Percentiles rank a stretch among this genome's conserved stretches.
Conservation (phyloP, 2,329 filamentous ascomycete genomes). For the Lecanicillium sp. region DNA sequence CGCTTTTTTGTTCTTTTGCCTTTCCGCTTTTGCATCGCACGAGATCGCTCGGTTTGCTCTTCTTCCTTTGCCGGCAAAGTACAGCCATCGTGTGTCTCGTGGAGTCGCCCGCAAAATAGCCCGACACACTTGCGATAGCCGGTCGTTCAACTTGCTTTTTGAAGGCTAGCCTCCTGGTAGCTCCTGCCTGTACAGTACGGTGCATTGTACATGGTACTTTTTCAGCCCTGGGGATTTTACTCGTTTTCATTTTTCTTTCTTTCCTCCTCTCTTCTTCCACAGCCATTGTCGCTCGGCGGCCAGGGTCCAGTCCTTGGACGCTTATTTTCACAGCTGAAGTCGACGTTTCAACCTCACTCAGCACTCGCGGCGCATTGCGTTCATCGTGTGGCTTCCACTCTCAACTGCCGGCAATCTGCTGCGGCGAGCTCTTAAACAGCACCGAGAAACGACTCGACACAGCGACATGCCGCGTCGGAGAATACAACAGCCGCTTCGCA, state of each 20-base stretch:
- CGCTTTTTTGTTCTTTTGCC: neutral
- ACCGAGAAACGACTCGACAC: neutral
- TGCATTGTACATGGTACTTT: neutral
- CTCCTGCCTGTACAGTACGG: no score
- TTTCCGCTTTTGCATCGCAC: neutral
- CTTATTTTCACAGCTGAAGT: neutral
- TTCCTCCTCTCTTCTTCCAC: neutral
- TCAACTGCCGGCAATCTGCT: neutral
- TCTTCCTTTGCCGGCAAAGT: no score
- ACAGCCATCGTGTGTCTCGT: no score
- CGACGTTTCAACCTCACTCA: no score
- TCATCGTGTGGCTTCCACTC: no score
- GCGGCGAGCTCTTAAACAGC: neutral
- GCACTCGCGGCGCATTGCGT: no score
- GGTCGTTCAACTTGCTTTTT: constrained; percentile 4
- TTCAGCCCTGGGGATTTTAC: neutral
- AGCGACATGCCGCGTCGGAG: constrained; percentile 2
- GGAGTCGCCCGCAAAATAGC: no score
- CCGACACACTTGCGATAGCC: neutral
- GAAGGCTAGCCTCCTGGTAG: constrained; percentile 8
- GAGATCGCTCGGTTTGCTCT: neutral
- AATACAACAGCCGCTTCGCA: neutral
- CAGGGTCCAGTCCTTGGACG: neutral
- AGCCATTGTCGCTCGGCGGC: constrained; percentile 1
- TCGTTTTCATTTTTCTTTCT: neutral